Conservation (phyloP, 768 basidiomycete species). For the Clitopilus hobsonii region DNA sequence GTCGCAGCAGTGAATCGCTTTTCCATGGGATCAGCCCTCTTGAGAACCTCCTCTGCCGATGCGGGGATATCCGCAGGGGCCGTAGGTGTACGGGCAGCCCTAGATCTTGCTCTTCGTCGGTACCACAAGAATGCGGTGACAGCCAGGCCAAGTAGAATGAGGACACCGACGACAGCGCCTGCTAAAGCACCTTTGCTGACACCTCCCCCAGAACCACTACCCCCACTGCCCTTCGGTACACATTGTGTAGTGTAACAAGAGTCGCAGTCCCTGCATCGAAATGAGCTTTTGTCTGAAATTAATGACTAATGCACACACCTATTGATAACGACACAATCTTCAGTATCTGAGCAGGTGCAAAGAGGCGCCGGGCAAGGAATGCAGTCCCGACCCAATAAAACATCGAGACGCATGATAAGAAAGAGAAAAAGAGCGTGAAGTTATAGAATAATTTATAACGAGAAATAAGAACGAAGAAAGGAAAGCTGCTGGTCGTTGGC, state of each 20-base stretch:
- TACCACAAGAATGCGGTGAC: conserved; percentile 57
- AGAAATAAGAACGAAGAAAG: conserved; percentile 11
- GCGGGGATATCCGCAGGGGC: conserved; percentile 62
- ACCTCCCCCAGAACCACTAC: conserved; percentile 26
- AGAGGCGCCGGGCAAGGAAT: conserved; percentile 45
- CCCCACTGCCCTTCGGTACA: conserved; percentile 22
- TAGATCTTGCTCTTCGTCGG: conserved; percentile 49
- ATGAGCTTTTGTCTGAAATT: conserved; percentile 4
- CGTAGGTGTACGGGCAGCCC: conserved; percentile 27
- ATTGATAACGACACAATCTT: conserved; percentile 58
- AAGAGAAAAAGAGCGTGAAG: conserved; percentile 23
- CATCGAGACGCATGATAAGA: conserved; percentile 28
- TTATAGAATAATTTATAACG: conserved; percentile 16
- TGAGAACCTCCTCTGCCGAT: conserved; percentile 71
- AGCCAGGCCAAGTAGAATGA: conserved; percentile 54
- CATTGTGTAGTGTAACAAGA: conserved; percentile 53
- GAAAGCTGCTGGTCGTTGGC: conserved; percentile 6
- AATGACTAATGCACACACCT: conserved; percentile 35
- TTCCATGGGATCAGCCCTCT: conserved; percentile 77
- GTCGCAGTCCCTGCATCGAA: conserved; percentile 46
- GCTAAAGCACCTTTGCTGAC: conserved; percentile 69
- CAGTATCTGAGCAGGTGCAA: conserved; percentile 51
- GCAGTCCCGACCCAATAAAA: conserved; percentile 39
- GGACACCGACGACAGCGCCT: conserved; percentile 62
- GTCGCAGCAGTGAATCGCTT: conserved; percentile 36